A percentile compares a stretch with the other conserved stretches of the same genome.
These are phyloP conservation scores for Cyberlindnera galapagoensis DNA, from an alignment of 805 yeast genomes.

Conservation along the genomic window DNA sequence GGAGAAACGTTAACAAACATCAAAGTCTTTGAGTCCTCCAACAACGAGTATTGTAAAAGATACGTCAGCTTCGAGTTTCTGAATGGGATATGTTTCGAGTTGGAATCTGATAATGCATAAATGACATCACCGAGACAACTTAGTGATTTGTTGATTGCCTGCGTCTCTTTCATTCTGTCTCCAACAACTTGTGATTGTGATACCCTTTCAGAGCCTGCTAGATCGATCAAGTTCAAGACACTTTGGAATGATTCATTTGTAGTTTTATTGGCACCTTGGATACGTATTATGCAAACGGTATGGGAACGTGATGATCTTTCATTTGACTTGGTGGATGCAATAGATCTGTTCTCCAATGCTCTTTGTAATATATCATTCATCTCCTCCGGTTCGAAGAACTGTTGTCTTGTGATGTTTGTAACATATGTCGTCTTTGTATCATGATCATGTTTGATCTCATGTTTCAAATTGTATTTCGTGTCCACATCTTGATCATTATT, in stretches of 20 bases:
- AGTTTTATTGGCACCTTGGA: constrained; percentile 45
- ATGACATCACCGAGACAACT: constrained; percentile 91
- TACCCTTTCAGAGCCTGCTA: constrained; percentile 92
- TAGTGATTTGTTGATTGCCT: constrained; percentile 79
- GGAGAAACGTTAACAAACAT: constrained; percentile 93
- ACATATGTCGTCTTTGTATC: constrained; percentile 46
- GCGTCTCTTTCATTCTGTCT: constrained; percentile 77
- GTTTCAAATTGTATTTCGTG: constrained; percentile 61
- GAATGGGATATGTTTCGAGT: constrained; percentile 70
- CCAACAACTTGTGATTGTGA: constrained; percentile 72
- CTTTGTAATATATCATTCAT: constrained; percentile 43
- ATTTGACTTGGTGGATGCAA: constrained; percentile 78
- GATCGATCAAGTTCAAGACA: constrained; percentile 71
- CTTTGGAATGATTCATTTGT: constrained; percentile 50
- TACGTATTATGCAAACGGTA: constrained; percentile 61
- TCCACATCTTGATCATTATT: constrained; percentile 27
- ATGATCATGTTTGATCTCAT: constrained; percentile 72
- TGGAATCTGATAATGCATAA: constrained; percentile 51
- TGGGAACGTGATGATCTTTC: constrained; percentile 90
- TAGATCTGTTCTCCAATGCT: constrained; percentile 60
- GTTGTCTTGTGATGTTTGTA: constrained; percentile 48
- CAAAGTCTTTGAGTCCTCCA: constrained; percentile 81
- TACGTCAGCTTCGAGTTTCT: constrained; percentile 92
- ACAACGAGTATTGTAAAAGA: constrained; percentile 73
- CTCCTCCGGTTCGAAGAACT: constrained; percentile 39